Evolutionary conservation across 129 eudicot species (phyloP), one percentile per base, ranked within the genome.

Genomic region (Artemisia argyi): DNA sequence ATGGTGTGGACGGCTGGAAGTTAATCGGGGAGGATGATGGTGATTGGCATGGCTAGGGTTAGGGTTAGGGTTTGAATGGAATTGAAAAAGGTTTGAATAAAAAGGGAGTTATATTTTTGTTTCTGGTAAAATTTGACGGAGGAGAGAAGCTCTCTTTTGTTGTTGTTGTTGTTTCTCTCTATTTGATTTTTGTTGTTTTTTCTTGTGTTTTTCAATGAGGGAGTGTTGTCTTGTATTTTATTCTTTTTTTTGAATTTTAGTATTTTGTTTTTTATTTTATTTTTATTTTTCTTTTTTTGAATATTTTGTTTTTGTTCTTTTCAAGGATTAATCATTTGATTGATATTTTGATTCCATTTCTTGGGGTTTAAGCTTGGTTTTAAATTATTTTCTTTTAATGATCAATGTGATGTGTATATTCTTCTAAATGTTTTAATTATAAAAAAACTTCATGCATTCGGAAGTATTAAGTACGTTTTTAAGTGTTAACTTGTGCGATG

Each of bases 1-100:
- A 74, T 52, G 52, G 48, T 20, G 75, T 18, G 68, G 47, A 28
- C 48, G 52, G 51, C 46, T 1, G 46, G 46, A 39, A 39, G 11
- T 75, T 47, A 72, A 49, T 52, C 22, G 35, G 66, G 16, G 51
- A 57, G 24, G 53, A 58, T 13, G 56, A 39, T 7, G 46, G 66
- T 17, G 8, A 52, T 12, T 54, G 74, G 63, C 85, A 68, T 72
- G 76, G 83, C 78, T 87, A 81, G 88, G 88, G 88, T 80, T n/a
- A 4, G 51, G 71, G n/a, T 10, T 18, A 24, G 76, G 63, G 35
- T 61, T 77, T 64, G 48, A 64, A 32, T 64, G 11, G 28, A 56
- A 61, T 76, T 42, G 68, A 49, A 63, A 51, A 59, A 19, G 54
- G 16, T 67, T 76, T 48, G 73, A 66, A 18, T 32, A 61, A 61